Conservation (phyloP, 139 green algal genomes). For the Closterium sp. region DNA sequence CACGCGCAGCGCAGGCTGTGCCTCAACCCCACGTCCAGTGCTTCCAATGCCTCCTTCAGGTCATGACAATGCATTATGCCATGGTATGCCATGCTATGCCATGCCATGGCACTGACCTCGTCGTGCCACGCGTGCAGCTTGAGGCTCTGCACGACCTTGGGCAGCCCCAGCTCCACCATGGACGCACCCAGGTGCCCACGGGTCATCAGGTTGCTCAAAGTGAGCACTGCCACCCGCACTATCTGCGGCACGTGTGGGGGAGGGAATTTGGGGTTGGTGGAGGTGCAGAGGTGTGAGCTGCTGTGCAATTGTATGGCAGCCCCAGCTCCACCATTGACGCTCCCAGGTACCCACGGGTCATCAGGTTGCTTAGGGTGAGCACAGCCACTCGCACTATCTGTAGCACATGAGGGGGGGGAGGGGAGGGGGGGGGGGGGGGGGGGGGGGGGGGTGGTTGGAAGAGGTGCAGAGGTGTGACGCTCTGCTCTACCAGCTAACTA, state of each 20-base stretch:
- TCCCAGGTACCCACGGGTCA: conserved; percentile 49
- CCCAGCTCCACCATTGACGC: conserved; percentile 41
- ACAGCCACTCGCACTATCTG: conserved; percentile 82
- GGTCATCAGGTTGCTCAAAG: conserved; percentile 81
- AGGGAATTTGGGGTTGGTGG: neutral
- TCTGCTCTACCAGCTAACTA: neutral
- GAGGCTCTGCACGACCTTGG: conserved; percentile 37
- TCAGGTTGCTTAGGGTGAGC: conserved; percentile 79
- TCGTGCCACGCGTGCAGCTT: conserved; percentile 44
- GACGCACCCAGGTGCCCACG: conserved; percentile 17
- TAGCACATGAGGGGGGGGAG: neutral
- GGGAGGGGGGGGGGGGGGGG: neutral
- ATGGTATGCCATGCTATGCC: too few relatives aligned
- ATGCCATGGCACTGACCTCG: neutral
- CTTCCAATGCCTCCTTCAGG: conserved; percentile 72
- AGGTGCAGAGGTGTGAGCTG: neutral
- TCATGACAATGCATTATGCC: conserved; percentile 60
- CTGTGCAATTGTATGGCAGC: conserved; percentile 24
- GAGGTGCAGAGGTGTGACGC: neutral
- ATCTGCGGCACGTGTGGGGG: conserved; percentile 56
- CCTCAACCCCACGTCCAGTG: conserved; percentile 72
- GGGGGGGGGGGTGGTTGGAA: neutral
- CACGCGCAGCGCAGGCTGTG: conserved; percentile 69
- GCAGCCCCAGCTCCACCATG: conserved; percentile 46
- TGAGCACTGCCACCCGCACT: conserved; percentile 78